Conservation (phyloP, 1,139 yeast genomes). For the Spathaspora sp. region DNA sequence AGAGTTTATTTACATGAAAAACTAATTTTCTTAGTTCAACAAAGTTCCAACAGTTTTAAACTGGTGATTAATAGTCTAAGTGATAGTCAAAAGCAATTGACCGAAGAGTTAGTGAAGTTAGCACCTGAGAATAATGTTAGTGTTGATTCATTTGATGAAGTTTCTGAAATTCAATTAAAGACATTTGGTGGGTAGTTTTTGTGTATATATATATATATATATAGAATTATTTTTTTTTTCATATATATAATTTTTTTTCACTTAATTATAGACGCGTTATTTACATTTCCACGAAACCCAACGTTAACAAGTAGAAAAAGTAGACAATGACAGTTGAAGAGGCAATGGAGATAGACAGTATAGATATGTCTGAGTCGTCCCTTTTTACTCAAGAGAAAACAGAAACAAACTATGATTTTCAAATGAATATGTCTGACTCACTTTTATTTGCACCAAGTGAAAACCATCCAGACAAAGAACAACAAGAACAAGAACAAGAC, state of each 20-base stretch:
- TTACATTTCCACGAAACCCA: neutral
- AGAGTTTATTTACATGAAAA: constrained; percentile 48
- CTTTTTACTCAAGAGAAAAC: neutral
- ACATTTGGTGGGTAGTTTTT: constrained; percentile 25
- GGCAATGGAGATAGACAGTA: neutral
- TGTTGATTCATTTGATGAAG: constrained; percentile 14
- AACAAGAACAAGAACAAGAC: too few relatives aligned
- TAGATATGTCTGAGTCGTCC: neutral
- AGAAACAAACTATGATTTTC: neutral
- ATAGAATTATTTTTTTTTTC: neutral
- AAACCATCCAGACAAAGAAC: too few relatives aligned
- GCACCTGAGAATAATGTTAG: constrained; percentile 8
- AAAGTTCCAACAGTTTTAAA: constrained; percentile 56
- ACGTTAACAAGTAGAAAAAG: neutral
- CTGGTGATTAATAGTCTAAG: constrained; percentile 40
- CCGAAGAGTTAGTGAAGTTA: constrained; percentile 43
- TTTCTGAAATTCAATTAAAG: constrained; percentile 34
- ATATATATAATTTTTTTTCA: neutral
- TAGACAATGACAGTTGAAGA: neutral
- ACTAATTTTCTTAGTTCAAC: constrained; percentile 49
- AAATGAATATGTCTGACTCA: neutral
- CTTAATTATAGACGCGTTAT: constrained; percentile 1
- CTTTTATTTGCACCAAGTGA: neutral
- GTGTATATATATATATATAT: too few relatives aligned
- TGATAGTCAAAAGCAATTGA: constrained; percentile 34